Evolutionary conservation across 257 asterid species (phyloP), one percentile per base, ranked within the genome.

Genomic region (Hygrophila difformis): DNA sequence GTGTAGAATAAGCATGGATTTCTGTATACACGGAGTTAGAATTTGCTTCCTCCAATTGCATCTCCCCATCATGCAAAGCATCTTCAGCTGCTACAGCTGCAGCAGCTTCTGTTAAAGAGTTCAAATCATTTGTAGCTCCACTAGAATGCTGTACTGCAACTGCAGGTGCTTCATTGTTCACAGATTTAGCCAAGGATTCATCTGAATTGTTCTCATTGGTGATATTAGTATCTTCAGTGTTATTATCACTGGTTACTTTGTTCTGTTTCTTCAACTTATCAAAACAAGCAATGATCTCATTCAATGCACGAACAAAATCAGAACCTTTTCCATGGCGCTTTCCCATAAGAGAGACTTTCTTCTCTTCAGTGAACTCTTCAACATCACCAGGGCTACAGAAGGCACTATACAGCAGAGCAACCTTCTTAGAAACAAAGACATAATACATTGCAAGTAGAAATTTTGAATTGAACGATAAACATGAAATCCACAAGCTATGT

Each of bases 311-410:
- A 47, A 55, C 75, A 64, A 79, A 89, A 73, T 89, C 94, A 61
- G 97, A 60, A 65, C 93, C 81, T 76, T 89, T 89, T 11, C 87
- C 94, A 64, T 71, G 91, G 33, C 91, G 93, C 66, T 72, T 84
- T 9, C 74, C 87, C 56, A 82, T 56, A 51, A 89, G 91, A 59
- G 76, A 79, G 31, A 56, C 65, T 65, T 81, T 85, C 59, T 77
- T 85, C 69, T 79, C 97, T 73, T 89, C 97, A 0, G 95, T 82
- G 61, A 89, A 89, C 47, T 85, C 87, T 71, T 85, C 97, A 39
- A 89, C 75, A 62, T 89, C 97, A 56, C 62, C 85, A 61, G 89
- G 96, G 70, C 72, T 82, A 64, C 97, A 89, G 69, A 81, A 71
- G 53, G 87, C 96, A 69, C 97, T 89, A 84, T 14, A 55, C 26